Evolutionary conservation across 805 yeast species (phyloP).

Genomic region (Brettanomyces sp.): DNA sequence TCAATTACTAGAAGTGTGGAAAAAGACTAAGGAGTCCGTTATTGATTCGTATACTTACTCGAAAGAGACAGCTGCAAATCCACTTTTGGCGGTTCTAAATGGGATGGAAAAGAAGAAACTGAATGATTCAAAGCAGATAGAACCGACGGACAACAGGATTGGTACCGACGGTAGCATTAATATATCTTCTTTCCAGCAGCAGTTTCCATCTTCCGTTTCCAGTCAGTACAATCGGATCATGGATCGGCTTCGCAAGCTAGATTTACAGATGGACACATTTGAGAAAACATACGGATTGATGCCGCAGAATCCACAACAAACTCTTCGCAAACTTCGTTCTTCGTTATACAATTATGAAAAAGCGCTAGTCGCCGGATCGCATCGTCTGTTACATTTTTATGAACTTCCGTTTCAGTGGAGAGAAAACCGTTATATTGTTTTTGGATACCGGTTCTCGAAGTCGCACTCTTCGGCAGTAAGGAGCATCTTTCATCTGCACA

Average conservation of each 20-base stretch:
- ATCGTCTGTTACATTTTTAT: slow-evolving; percentile 60
- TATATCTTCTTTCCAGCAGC: no score
- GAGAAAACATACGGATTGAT: slow-evolving; percentile 26
- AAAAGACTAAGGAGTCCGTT: slow-evolving; percentile 10
- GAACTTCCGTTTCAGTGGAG: slow-evolving; percentile 91
- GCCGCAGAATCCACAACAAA: slow-evolving; percentile 17
- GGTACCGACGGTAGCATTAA: no score
- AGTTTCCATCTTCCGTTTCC: not conserved
- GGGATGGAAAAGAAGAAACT: slow-evolving; percentile 6
- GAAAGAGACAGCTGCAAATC: slow-evolving; percentile 17
- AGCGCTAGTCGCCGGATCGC: slow-evolving; percentile 33
- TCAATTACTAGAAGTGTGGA: slow-evolving; percentile 16
- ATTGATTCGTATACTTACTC: no score
- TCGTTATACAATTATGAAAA: slow-evolving; percentile 37
- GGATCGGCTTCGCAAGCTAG: slow-evolving; percentile 29
- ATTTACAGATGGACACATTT: slow-evolving; percentile 31
- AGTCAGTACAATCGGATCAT: slow-evolving; percentile 17
- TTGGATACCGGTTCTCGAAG: slow-evolving; percentile 78
- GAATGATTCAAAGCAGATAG: not conserved
- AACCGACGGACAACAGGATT: not conserved
- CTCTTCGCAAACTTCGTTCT: slow-evolving; percentile 21
- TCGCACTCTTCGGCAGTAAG: slow-evolving; percentile 49
- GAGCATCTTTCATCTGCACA: slow-evolving; percentile 60
- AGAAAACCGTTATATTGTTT: slow-evolving; percentile 75
- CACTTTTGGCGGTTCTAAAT: slow-evolving; percentile 21